Conservation (phyloP, 148 eudicot species). For the Spergularia marina region DNA sequence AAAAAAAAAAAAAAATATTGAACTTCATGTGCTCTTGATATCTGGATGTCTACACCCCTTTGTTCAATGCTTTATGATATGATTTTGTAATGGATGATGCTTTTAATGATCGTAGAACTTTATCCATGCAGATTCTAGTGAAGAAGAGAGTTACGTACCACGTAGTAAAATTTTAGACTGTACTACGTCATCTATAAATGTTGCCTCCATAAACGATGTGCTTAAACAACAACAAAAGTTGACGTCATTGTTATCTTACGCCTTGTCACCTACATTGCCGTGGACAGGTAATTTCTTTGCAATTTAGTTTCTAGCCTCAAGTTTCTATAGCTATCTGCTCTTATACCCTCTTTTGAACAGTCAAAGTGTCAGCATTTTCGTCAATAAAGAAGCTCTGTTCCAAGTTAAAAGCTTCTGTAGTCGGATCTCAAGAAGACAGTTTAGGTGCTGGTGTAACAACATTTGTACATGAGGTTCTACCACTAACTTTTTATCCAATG, state of each 20-base stretch:
- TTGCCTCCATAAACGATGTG: conserved; percentile 53
- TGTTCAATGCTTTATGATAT: neutral
- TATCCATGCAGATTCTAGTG: conserved; percentile 47
- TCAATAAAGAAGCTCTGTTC: conserved; percentile 71
- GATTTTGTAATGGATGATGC: neutral
- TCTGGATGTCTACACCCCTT: neutral
- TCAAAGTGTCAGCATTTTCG: conserved; percentile 68
- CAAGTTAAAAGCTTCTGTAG: conserved; percentile 39
- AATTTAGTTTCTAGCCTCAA: conserved; percentile 1
- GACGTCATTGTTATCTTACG: conserved; percentile 42
- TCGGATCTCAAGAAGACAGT: conserved; percentile 35
- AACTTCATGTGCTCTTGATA: neutral
- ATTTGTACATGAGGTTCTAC: conserved; percentile 65
- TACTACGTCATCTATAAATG: conserved; percentile 55
- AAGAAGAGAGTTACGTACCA: conserved; percentile 44
- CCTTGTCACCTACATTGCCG: conserved; percentile 61
- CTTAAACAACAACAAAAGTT: conserved; percentile 57
- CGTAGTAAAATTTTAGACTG: conserved; percentile 71
- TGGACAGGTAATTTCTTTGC: conserved; percentile 62
- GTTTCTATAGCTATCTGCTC: neutral
- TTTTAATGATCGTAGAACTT: conserved; percentile 1
- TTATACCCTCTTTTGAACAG: conserved; percentile 43
- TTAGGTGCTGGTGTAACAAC: conserved; percentile 32
- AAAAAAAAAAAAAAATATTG: neutral
- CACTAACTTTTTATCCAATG: neutral